phyloP scores from a whole-genome alignment of 2,329 filamentous ascomycete species.

The Neonectria neomacrospora region DNA sequence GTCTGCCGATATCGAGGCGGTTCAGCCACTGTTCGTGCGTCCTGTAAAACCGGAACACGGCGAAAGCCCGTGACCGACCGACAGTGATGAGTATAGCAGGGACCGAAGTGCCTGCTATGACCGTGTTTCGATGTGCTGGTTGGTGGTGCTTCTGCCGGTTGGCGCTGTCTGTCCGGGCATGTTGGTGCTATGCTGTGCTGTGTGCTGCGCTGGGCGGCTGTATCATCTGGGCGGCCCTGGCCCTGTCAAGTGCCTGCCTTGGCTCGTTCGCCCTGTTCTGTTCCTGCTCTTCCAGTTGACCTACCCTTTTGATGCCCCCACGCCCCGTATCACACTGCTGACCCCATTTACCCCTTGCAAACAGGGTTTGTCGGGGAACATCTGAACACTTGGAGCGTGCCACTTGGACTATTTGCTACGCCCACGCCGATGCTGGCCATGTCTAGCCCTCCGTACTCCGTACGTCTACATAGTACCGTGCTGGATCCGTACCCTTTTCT shows the following conservation, averaged over 20 bases:
- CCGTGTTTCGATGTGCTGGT: conserved; percentile 3
- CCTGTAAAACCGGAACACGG: neutral
- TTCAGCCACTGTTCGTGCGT: neutral
- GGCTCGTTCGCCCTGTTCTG: conserved; percentile 39
- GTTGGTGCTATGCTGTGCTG: conserved; percentile 2
- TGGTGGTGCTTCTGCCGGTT: conserved; percentile 5
- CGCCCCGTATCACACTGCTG: conserved; percentile 19
- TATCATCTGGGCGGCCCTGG: conserved; percentile 33
- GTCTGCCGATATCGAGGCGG: neutral
- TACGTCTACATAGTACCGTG: no score
- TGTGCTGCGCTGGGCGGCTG: conserved; percentile 29
- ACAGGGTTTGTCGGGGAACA: conserved; percentile 42
- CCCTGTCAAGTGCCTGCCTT: conserved; percentile 36
- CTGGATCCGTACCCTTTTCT: conserved; percentile 26
- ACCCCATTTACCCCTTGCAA: conserved; percentile 33
- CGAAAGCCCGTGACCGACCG: neutral
- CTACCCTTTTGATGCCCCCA: conserved; percentile 3
- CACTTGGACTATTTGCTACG: conserved; percentile 19
- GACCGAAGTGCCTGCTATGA: neutral
- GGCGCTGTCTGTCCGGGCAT: neutral
- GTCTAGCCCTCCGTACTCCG: no score
- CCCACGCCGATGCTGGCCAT: conserved; percentile 14
- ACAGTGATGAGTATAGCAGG: no score
- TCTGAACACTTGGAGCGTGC: conserved; percentile 22
- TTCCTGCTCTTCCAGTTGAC: conserved; percentile 17